phyloP scores from a whole-genome alignment of 306 rosid species.

The Cicer bijugum region DNA sequence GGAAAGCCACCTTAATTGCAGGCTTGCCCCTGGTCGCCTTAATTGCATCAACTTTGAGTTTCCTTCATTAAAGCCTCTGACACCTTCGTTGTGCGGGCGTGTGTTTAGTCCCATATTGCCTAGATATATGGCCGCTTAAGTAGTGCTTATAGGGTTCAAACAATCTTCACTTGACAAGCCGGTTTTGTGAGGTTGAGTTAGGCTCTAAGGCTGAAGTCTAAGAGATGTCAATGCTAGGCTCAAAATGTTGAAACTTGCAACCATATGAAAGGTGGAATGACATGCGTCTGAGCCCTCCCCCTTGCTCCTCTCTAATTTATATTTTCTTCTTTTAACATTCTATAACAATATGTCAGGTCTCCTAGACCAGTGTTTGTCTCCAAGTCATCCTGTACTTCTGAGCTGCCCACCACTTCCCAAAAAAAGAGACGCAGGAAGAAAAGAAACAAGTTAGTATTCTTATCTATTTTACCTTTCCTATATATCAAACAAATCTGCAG shows the following conservation, averaged over 20 bases:
- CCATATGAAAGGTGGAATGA: conserved; percentile 34
- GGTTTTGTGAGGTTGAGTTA: conserved; percentile 4
- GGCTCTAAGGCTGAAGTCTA: background rate
- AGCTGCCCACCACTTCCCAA: conserved; percentile 51
- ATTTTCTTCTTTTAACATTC: conserved; percentile 26
- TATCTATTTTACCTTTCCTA: conserved; percentile 39
- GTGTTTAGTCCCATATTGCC: background rate
- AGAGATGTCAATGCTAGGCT: conserved; percentile 9
- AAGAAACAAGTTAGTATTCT: conserved; percentile 68
- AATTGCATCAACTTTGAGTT: conserved; percentile 9
- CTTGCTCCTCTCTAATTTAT: conserved; percentile 25
- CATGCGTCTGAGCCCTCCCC: conserved; percentile 21
- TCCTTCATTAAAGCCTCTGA: background rate
- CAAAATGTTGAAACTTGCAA: conserved; percentile 37
- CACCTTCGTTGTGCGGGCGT: background rate
- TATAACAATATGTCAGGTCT: conserved; percentile 55
- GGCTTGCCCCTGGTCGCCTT: background rate
- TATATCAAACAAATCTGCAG: background rate
- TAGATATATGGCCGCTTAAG: too few species aligned
- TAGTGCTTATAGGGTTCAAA: background rate
- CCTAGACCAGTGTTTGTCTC: conserved; percentile 49
- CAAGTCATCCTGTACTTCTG: conserved; percentile 52
- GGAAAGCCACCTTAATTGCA: background rate
- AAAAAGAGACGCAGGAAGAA: conserved; percentile 58
- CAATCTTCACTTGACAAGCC: conserved; percentile 4